These are phyloP conservation scores for Geosmithia morbida DNA, from an alignment of 2,329 filamentous ascomycete species.

Conservation along the genomic window DNA sequence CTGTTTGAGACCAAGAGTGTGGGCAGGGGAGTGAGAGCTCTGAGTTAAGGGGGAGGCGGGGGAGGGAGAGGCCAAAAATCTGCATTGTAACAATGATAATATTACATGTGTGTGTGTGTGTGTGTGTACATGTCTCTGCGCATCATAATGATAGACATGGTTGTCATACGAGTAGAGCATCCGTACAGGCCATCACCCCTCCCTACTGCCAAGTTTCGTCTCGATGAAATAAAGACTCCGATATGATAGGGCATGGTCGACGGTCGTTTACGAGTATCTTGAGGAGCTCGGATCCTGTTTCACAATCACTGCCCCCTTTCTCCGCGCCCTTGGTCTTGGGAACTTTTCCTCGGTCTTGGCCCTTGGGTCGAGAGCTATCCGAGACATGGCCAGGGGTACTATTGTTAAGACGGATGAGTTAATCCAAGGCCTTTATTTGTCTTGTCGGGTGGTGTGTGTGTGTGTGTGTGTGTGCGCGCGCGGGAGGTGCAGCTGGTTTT, in stretches of 20 bases:
- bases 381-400: background rate
- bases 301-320: background rate
- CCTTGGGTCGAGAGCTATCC: background rate
- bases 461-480: too few species aligned
- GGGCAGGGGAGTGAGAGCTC: conserved; percentile 46
- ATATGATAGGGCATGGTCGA: too few species aligned
- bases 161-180: too few species aligned
- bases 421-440: background rate
- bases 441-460: background rate
- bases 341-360: background rate
- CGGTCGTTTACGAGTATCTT: background rate
- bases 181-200: too few species aligned
- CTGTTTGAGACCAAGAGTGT: conserved; percentile 63
- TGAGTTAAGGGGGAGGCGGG: background rate
- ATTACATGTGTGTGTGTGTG: too few species aligned
- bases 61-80: too few species aligned
- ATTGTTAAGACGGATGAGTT: background rate
- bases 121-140: too few species aligned
- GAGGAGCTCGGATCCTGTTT: background rate
- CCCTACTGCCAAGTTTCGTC: too few species aligned
- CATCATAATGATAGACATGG: too few species aligned
- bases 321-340: background rate
- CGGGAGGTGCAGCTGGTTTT: too few species aligned
- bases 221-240: too few species aligned
- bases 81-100: too few species aligned